Evolutionary conservation across 352 stramenopile species (phyloP).

Genomic region (Phytopythium chamaehyphon): DNA sequence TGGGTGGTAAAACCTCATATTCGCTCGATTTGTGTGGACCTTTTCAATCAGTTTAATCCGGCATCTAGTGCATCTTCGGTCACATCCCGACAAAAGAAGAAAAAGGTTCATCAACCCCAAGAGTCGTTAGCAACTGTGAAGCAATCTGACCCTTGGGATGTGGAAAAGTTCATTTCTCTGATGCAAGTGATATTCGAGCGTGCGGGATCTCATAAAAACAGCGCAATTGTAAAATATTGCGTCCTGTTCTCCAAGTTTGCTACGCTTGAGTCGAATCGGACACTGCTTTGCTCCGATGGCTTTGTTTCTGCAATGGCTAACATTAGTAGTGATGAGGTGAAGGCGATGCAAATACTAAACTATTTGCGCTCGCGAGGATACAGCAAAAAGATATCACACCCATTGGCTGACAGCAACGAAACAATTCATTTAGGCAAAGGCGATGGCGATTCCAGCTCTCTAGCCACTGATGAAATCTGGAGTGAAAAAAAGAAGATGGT

Average conservation of each 20-base stretch:
- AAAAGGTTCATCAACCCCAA: conserved; percentile 23
- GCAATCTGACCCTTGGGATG: conserved; percentile 34
- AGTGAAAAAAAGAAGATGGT: conserved; percentile 12
- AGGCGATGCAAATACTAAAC: conserved; percentile 39
- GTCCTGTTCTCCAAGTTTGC: conserved; percentile 72
- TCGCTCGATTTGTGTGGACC: conserved; percentile 20
- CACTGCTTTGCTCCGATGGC: conserved; percentile 26
- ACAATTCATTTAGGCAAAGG: too few relatives aligned
- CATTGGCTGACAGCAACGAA: too few relatives aligned
- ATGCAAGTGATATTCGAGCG: conserved; percentile 22
- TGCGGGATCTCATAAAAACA: conserved; percentile 12
- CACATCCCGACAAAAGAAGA: conserved; percentile 54
- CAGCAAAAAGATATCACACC: conserved; percentile 14
- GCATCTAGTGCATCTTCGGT: background rate
- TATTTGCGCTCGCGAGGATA: conserved; percentile 45
- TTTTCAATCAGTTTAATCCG: conserved; percentile 41
- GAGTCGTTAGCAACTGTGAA: background rate
- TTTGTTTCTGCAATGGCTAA: conserved; percentile 40
- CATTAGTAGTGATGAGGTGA: conserved; percentile 38
- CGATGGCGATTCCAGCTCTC: too few relatives aligned
- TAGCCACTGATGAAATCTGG: background rate
- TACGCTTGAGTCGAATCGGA: conserved; percentile 23
- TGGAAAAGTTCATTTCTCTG: conserved; percentile 68
- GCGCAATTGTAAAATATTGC: conserved; percentile 29
- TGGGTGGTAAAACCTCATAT: conserved; percentile 23